Evolutionary conservation across 345 rosid species (phyloP).

Genomic region (Eucalyptus curtisii): DNA sequence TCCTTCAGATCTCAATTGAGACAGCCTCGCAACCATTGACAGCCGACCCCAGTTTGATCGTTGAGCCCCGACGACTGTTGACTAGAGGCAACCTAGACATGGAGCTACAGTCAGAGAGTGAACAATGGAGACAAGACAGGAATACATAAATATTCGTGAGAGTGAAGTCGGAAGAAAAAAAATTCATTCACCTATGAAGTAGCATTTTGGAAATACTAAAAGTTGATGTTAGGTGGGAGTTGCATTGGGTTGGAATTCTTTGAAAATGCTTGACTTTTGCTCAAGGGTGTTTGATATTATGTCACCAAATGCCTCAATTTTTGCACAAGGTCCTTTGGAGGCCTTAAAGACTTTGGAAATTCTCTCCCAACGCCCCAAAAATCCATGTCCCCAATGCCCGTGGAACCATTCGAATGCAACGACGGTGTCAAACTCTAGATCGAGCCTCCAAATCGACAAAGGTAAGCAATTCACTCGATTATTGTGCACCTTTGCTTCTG

Average conservation of each 20-base stretch:
- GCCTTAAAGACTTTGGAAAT: not conserved
- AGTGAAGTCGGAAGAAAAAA: not conserved
- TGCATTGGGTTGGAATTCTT: not conserved
- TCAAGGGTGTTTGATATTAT: not conserved
- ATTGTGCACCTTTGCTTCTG: not conserved
- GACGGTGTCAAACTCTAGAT: not conserved
- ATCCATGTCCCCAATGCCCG: not conserved
- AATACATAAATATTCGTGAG: not conserved
- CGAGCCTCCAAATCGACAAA: not conserved
- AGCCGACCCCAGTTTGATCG: not conserved
- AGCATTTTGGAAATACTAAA: not conserved
- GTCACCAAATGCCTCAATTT: not conserved
- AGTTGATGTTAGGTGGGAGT: not conserved
- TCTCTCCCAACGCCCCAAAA: not conserved
- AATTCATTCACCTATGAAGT: not conserved
- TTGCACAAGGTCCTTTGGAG: not conserved
- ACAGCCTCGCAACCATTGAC: not conserved
- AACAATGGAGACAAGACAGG: not conserved
- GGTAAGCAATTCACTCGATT: not conserved
- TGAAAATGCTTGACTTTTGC: not conserved
- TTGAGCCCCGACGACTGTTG: not conserved
- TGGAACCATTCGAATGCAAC: not conserved
- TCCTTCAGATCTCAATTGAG: not conserved
- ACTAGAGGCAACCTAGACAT: not conserved
- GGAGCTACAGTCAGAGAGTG: not conserved